Conservation (phyloP, 768 basidiomycete genomes). For the Cyclocybe cylindracea region DNA sequence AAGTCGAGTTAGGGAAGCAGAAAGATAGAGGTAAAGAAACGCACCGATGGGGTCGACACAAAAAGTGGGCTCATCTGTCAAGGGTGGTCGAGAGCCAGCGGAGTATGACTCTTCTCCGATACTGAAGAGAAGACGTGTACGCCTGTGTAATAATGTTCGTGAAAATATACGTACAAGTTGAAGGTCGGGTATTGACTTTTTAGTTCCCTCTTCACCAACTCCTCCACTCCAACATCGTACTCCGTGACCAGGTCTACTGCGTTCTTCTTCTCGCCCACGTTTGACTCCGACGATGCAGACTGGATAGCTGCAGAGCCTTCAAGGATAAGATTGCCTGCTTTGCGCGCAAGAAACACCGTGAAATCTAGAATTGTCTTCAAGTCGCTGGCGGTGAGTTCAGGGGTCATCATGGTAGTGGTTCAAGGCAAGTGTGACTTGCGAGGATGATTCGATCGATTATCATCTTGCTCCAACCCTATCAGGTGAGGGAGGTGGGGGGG, state of each 20-base stretch:
- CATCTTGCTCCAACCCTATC: background rate
- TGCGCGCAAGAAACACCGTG: constrained; percentile 67
- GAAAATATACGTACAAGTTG: constrained; percentile 67
- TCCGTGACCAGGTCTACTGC: constrained; percentile 94
- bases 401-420: constrained; percentile 22
- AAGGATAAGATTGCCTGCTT: constrained; percentile 75
- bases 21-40: constrained; percentile 11
- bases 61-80: constrained; percentile 91
- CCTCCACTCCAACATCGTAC: constrained; percentile 91
- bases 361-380: constrained; percentile 68
- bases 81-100: constrained; percentile 61
- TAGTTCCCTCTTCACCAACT: constrained; percentile 74
- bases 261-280: constrained; percentile 86
- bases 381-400: constrained; percentile 45
- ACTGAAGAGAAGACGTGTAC: constrained; percentile 36
- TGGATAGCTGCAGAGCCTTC: constrained; percentile 78
- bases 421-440: background rate
- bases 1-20: background rate
- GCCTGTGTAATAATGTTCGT: background rate
- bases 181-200: constrained; percentile 68
- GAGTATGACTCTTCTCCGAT: constrained; percentile 95
- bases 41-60: constrained; percentile 94
- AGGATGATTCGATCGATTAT: constrained; percentile 3
- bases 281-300: constrained; percentile 42
- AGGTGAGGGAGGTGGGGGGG: too few species aligned